Evolutionary conservation across 306 rosid genomes (phyloP), one percentile per base, ranked within the genome.

Genomic region (Rosa lucieae): DNA sequence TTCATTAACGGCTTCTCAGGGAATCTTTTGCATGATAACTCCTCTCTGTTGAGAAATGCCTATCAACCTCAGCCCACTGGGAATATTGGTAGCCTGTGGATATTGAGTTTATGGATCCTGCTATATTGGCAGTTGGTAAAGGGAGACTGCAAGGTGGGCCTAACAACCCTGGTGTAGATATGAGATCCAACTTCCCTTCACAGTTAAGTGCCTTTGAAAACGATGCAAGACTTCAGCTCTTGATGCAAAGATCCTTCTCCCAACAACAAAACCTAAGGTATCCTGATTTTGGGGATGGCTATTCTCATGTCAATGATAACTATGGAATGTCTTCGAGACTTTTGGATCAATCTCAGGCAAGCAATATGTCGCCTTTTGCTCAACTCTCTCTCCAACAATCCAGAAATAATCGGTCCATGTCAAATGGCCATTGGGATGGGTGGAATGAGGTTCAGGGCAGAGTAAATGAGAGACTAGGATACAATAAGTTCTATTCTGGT

Each of bases 21-120:
- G 80, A 91, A 85, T 80, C 90, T 84, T 49, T 79, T 87, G 84
- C 87, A 85, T 0, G 91, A 90, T 29, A 67, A 86, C 55, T 84
- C 97, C 55, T 82, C 89, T 62, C 72, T 87, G 52, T 67, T 86
- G 88, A 88, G 94, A 87, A 91, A 83, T 83, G 82, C 89, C 10
- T 87, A 86, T 85, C 94, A 92, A 74, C 82, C 89, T 14, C 85
- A 87, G 71, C 83, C 85, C 8, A 66, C 76, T 78, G 97, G 88
- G 75, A 86, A 84, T 80, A 80, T 82, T 76, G 87, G 84, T 80
- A 82, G 84, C 82, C 86, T 17, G 89, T 85, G 17, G 97, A 90
- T 84, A 85, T 92, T 47, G 97, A 92, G 83, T 94, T 91, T 77
- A 89, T 89, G 88, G 98, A 92, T 89, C 97, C 97, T 72, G 98